Evolutionary conservation across 352 stramenopile genomes (phyloP).

Genomic region (Blastocystis sp.): DNA sequence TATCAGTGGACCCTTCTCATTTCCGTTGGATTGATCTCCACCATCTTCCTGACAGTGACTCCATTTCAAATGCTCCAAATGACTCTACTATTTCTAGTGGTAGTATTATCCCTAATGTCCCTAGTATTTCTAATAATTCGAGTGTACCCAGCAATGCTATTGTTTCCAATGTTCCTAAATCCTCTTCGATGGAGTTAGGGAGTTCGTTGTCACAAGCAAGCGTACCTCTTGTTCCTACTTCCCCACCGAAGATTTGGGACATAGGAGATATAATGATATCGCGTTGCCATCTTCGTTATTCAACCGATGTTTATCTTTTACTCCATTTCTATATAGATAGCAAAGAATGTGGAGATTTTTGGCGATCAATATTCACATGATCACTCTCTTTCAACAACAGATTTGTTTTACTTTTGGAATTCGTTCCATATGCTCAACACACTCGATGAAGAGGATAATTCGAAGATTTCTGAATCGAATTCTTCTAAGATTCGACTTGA

Average conservation of each 20-base stretch:
- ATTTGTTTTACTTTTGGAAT: conserved; percentile 30
- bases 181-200: too few relatives aligned
- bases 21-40: too few relatives aligned
- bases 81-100: too few relatives aligned
- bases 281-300: not conserved
- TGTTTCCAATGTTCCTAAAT: too few relatives aligned
- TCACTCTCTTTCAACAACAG: not conserved
- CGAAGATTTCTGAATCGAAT: not conserved
- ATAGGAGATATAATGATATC: not conserved
- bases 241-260: not conserved
- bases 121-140: too few relatives aligned
- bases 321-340: not conserved
- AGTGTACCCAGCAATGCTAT: too few relatives aligned
- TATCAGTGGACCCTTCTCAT: not conserved
- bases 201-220: too few relatives aligned
- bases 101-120: too few relatives aligned
- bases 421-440: not conserved
- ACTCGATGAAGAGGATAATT: not conserved
- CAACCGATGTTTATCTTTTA: not conserved
- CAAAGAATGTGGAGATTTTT: not conserved
- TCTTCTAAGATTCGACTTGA: not conserved
- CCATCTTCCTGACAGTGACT: too few relatives aligned
- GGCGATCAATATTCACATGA: not conserved
- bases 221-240: too few relatives aligned
- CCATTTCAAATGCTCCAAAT: too few relatives aligned